A percentile compares a stretch with the other conserved stretches of the same genome.
These are phyloP conservation scores for Neurospora discreta DNA, from an alignment of 495 filamentous ascomycete genomes.

Conservation along the genomic window DNA sequence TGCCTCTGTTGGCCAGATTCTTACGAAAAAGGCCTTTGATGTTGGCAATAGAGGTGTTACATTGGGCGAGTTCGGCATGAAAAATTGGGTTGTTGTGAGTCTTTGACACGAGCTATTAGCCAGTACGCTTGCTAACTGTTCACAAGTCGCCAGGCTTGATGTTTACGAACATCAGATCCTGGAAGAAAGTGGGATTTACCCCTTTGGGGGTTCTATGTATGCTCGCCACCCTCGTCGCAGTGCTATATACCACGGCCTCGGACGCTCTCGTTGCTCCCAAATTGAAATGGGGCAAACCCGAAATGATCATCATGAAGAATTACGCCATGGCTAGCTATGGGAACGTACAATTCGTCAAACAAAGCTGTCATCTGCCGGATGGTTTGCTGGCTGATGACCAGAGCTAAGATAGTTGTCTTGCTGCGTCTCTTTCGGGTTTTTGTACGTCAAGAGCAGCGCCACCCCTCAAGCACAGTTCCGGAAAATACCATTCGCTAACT, in stretches of 20 bases:
- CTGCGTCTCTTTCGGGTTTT: constrained; percentile 52
- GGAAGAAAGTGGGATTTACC: constrained; percentile 49
- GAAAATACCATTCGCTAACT: not conserved
- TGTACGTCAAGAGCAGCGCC: constrained; percentile 2
- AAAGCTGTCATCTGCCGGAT: constrained; percentile 51
- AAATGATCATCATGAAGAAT: constrained; percentile 36
- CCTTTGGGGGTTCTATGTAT: constrained; percentile 48
- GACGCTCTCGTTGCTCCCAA: constrained; percentile 61
- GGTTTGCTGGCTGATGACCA: constrained; percentile 22
- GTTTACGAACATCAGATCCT: constrained; percentile 51
- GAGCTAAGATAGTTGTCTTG: constrained; percentile 45
- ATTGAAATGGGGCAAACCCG: constrained; percentile 40
- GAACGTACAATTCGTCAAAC: constrained; percentile 41
- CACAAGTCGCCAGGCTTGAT: constrained; percentile 42
- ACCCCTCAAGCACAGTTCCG: not conserved
- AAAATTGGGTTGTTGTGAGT: constrained; percentile 38
- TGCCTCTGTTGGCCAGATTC: constrained; percentile 58
- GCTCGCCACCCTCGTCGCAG: constrained; percentile 47
- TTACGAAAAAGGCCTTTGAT: constrained; percentile 52
- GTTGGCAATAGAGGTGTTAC: constrained; percentile 48
- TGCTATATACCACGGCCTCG: constrained; percentile 64
- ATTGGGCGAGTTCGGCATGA: constrained; percentile 60
- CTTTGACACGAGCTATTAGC: not conserved
- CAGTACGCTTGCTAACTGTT: not conserved
- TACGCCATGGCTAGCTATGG: constrained; percentile 47